Base-by-base conservation (phyloP, 768 basidiomycete genomes). In the Russula sp. region DNA sequence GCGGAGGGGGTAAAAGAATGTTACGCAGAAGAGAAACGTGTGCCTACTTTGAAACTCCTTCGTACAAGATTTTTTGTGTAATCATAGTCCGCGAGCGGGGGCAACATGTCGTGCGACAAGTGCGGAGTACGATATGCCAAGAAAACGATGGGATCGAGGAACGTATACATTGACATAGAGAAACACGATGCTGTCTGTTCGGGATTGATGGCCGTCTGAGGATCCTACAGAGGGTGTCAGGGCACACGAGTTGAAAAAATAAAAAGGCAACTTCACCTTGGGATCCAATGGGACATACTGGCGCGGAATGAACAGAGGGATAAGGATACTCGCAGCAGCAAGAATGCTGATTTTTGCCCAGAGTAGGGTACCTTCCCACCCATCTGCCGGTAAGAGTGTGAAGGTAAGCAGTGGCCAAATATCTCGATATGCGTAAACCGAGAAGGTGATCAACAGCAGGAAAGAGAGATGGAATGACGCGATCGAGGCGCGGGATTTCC, bases 351-450 rank as follows among this genome's bases (percentile, higher is more conserved):
- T 59, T 68, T 84, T 80, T 4, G 72, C 70, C 85, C 86, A 87
- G 20, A 86, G 69, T 38, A 82, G 60, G 53, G 69, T 61, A 7
- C 82, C 79, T 65, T 81, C 81, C 1, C 69, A 68, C 2, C 69
- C 66, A 65, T 88, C 87, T n/a, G 73, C 62, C 7, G 85, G 83
- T 14, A 58, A 39, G 25, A 77, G 71, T n/a, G 74, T 76, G 70
- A 75, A 85, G 0, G 84, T 87, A 16, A 77, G 72, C 9, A 87
- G 67, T 13, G 86, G 87, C 69, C 77, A 85, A 7, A 88, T 53
- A 67, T 83, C 80, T n/a, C 85, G 78, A 66, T 83, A 84, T 38
- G 73, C 71, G 66, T 78, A 87, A 8, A 84, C 75, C 10, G 66
- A 65, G 68, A 82, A 81, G 5, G 74, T 74, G 32, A 74, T 71